These are phyloP conservation scores for Chlamydomonas sphaeroides DNA, from an alignment of 139 green algal species.

Conservation along the genomic window DNA sequence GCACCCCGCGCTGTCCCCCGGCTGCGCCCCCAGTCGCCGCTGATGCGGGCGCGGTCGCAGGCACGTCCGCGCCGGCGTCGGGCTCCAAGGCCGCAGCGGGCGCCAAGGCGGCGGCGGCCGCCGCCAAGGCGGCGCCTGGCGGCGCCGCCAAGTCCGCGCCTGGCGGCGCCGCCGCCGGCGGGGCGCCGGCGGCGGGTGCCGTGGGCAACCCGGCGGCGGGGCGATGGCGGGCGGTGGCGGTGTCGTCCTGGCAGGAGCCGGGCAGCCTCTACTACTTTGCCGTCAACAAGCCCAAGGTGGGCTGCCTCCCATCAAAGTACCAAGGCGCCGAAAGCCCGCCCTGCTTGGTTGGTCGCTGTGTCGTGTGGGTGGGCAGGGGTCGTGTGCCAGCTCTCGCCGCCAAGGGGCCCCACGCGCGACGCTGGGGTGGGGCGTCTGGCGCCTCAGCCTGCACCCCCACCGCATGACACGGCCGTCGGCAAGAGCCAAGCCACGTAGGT, in stretches of 20 bases:
- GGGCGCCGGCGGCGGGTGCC: not conserved
- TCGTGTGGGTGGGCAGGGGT: too few relatives aligned
- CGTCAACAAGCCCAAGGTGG: conserved; percentile 75
- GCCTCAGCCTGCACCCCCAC: too few relatives aligned
- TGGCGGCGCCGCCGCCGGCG: not conserved
- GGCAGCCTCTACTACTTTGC: conserved; percentile 73
- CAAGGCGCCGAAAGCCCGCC: too few relatives aligned
- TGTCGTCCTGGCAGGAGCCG: not conserved
- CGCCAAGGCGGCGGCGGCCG: not conserved
- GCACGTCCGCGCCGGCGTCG: not conserved
- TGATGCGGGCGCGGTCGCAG: too few relatives aligned
- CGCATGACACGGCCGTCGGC: too few relatives aligned
- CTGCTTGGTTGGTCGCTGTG: not conserved
- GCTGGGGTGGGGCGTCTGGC: too few relatives aligned
- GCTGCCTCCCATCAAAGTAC: not conserved
- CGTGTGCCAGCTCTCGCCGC: too few relatives aligned
- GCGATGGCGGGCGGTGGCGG: not conserved
- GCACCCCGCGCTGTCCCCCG: too few relatives aligned
- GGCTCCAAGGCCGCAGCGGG: not conserved
- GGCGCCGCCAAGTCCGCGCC: not conserved
- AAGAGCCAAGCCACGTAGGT: too few relatives aligned
- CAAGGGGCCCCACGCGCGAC: too few relatives aligned
- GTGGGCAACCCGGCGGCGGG: not conserved
- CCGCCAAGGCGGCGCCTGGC: too few relatives aligned
- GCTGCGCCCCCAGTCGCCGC: too few relatives aligned